Conservation (phyloP, 2,329 filamentous ascomycete genomes). For the Botrytis galanthina region DNA sequence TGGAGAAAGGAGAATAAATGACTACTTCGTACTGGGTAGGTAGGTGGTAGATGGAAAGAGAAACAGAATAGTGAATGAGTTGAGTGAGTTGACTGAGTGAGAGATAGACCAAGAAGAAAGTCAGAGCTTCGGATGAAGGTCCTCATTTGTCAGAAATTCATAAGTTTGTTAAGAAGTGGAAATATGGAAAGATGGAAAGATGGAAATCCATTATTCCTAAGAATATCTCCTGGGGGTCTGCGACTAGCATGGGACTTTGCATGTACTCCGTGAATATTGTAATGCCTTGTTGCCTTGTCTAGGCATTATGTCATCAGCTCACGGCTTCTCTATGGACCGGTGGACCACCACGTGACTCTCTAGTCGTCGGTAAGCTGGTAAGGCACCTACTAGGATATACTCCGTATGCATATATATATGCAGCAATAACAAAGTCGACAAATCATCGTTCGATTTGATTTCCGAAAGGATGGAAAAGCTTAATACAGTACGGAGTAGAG, state of each 20-base stretch:
- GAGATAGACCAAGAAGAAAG: conserved; percentile 2
- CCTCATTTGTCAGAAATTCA: conserved; percentile 16
- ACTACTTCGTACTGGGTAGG: not conserved
- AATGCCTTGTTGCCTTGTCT: not conserved
- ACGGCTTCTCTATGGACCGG: not conserved
- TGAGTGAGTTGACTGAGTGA: not conserved
- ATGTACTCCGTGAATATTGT: not conserved
- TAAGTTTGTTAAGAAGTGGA: not conserved
- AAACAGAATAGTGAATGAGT: not conserved
- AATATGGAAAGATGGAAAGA: not conserved
- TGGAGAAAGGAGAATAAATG: not conserved
- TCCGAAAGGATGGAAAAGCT: not conserved
- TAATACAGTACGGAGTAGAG: not conserved
- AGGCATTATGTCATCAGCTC: not conserved
- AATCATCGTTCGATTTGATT: not conserved
- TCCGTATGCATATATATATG: not conserved
- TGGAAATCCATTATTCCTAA: not conserved
- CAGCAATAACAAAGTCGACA: not conserved
- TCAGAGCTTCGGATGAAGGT: conserved; percentile 12
- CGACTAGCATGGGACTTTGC: not conserved
- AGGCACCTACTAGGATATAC: too few relatives aligned
- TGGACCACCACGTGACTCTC: too few relatives aligned
- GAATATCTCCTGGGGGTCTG: not conserved
- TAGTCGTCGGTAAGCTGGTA: too few relatives aligned
- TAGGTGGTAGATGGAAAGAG: not conserved